Conservation (phyloP, 345 rosid species). For the Eutrema yunnanense region DNA sequence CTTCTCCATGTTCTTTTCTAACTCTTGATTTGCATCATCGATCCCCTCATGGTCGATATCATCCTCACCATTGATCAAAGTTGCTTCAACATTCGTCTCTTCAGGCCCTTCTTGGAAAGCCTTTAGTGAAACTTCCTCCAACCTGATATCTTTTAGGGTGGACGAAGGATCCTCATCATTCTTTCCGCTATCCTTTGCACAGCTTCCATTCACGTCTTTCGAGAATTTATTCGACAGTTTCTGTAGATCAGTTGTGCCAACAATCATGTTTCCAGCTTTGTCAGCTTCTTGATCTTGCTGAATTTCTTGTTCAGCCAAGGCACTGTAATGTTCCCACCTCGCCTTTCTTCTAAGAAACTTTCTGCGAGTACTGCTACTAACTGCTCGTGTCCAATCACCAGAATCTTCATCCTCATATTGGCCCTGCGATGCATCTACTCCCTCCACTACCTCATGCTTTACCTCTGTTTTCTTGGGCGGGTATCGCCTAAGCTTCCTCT, state of each 20-base stretch:
- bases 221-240: no score
- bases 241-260: no score
- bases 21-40: constrained; percentile 39
- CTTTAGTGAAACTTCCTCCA: constrained; percentile 27
- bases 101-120: constrained; percentile 20
- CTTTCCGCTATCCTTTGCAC: not conserved
- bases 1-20: constrained; percentile 20
- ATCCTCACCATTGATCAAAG: constrained; percentile 13
- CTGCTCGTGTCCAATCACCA: no score
- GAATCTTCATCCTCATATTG: constrained; percentile 42
- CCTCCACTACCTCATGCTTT: constrained; percentile 61
- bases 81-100: not conserved
- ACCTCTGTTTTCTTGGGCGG: no score
- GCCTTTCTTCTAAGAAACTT: constrained; percentile 71
- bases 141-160: constrained; percentile 55
- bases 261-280: constrained; percentile 16
- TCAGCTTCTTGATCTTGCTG: constrained; percentile 50
- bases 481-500: no score
- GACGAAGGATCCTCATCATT: constrained; percentile 39
- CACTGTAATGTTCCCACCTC: constrained; percentile 24
- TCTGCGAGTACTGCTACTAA: constrained; percentile 45
- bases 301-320: not conserved
- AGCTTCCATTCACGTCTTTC: no score
- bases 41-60: constrained; percentile 19
- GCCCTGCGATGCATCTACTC: constrained; percentile 87